Base-by-base conservation (phyloP, 2,329 filamentous ascomycete species). In the Cordyceps farinosa region DNA sequence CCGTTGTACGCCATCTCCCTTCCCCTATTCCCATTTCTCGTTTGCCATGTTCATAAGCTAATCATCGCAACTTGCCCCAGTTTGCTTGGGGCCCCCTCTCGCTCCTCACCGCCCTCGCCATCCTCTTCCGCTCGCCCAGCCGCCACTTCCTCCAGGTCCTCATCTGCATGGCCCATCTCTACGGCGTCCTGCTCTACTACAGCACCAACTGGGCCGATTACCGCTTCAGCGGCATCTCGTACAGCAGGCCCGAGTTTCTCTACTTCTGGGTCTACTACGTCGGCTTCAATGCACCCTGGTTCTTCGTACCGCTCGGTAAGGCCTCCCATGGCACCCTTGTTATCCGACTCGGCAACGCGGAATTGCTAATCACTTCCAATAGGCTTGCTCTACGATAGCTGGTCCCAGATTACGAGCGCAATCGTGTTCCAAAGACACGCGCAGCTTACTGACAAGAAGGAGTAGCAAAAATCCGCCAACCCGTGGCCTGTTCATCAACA, bases 261-360 rank as follows among this genome's bases (percentile, higher is more conserved):
- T 89, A 89, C 68, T 87, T 83, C 68, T 88, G 85, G 85, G 75
- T 84, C 22, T 89, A 88, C 68, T 88, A 86, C 65, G 76, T 84
- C 5, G 82, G 81, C 2, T 82, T 87, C 71, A 89, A 89, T 69
- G 70, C 80, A 17, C 84, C 85, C 0, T 89, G 86, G 86, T 81
- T 78, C 1, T 67, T 86, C 1, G 78, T 87, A 30, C 86, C 86
- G 6, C 68, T 76, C 2, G 69, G 84, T 87, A 69, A 75, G 83
- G 80, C 5, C 32, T 59, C 17, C 40, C 22, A 3, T 52, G 13
- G 2, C 36, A 22, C 52, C 29, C 13, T 47, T 36, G 11, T 1
- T 29, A 27, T 22, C 22, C 22, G 22, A 22, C 22, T 22, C 1
- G 22, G 22, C 10, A 48, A 30, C 13, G 7, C 6, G 15, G 29